These are phyloP conservation scores for Luvunga scandens DNA, from an alignment of 345 rosid genomes.

Conservation along the genomic window DNA sequence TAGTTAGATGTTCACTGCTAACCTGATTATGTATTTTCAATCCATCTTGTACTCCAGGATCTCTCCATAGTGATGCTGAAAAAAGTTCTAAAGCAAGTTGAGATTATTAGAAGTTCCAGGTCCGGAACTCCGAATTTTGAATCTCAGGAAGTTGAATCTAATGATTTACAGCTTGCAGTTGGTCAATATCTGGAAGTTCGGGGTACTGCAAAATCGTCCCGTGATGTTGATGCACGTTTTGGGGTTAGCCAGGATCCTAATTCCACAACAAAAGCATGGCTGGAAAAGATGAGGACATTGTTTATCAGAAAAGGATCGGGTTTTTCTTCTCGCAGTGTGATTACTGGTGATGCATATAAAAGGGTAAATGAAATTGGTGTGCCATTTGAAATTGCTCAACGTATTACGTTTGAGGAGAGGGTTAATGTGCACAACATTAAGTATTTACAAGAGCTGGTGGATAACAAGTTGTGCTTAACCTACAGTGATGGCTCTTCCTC, in stretches of 20 bases:
- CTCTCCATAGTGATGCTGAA: conserved; percentile 68
- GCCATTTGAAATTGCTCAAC: conserved; percentile 78
- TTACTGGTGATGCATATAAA: conserved; percentile 87
- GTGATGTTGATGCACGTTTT: conserved; percentile 54
- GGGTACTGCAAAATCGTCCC: conserved; percentile 72
- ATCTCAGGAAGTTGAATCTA: conserved; percentile 75
- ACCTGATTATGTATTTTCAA: not conserved
- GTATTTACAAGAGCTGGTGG: conserved; percentile 70
- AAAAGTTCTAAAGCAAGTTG: conserved; percentile 74
- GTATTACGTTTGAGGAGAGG: conserved; percentile 88
- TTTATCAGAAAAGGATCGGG: conserved; percentile 95
- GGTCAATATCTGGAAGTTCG: conserved; percentile 72
- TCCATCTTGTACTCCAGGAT: conserved; percentile 53
- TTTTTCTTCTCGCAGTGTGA: conserved; percentile 93
- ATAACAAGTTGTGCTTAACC: conserved; percentile 66
- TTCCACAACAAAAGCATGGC: conserved; percentile 87
- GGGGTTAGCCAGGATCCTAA: conserved; percentile 52
- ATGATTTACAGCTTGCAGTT: conserved; percentile 66
- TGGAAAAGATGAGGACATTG: conserved; percentile 80
- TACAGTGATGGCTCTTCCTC: conserved; percentile 72
- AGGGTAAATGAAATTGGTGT: conserved; percentile 80
- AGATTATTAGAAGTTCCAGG: conserved; percentile 62
- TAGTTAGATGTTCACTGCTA: not conserved
- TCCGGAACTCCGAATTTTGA: conserved; percentile 85
- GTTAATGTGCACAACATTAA: conserved; percentile 62